These are phyloP conservation scores for Lodderomyces oxycetoniae DNA, from an alignment of 1,139 yeast species.

Conservation along the genomic window DNA sequence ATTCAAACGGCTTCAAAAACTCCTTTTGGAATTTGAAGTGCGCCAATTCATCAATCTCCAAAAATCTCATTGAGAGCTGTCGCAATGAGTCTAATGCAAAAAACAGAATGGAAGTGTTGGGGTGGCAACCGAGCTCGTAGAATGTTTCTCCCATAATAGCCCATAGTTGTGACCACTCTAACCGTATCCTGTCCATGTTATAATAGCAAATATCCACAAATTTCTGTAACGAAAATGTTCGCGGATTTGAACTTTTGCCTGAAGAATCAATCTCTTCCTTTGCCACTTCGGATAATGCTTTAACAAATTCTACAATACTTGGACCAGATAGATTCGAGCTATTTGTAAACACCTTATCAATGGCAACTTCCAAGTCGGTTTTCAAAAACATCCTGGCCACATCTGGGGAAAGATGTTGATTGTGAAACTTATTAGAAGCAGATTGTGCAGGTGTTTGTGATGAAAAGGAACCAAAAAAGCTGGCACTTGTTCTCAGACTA, in stretches of 20 bases:
- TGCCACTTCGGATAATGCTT: slow-evolving; percentile 81
- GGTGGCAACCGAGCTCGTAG: slow-evolving; percentile 77
- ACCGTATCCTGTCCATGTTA: slow-evolving; percentile 92
- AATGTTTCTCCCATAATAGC: slow-evolving; percentile 87
- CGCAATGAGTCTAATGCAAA: slow-evolving; percentile 93
- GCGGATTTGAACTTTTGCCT: slow-evolving; percentile 74
- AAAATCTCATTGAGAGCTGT: slow-evolving; percentile 86
- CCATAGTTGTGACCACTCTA: slow-evolving; percentile 98
- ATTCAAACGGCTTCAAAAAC: slow-evolving; percentile 86
- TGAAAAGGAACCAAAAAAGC: slow-evolving; percentile 47
- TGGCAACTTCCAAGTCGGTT: slow-evolving; percentile 75
- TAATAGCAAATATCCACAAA: slow-evolving; percentile 97
- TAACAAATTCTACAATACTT: slow-evolving; percentile 82
- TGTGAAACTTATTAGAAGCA: slow-evolving; percentile 41
- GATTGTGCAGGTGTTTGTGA: slow-evolving; percentile 37
- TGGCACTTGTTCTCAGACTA: slow-evolving; percentile 31
- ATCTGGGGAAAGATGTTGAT: slow-evolving; percentile 37
- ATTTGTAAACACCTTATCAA: slow-evolving; percentile 83
- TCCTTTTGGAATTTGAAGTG: slow-evolving; percentile 96
- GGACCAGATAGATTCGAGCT: slow-evolving; percentile 76
- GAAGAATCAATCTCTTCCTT: slow-evolving; percentile 89
- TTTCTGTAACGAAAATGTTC: slow-evolving; percentile 89
- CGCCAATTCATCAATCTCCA: slow-evolving; percentile 88
- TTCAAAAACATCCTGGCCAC: slow-evolving; percentile 54
- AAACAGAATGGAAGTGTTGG: slow-evolving; percentile 70